phyloP scores from a whole-genome alignment of 108 stramenopile genomes.

The Fistulifera pelliculosa region DNA sequence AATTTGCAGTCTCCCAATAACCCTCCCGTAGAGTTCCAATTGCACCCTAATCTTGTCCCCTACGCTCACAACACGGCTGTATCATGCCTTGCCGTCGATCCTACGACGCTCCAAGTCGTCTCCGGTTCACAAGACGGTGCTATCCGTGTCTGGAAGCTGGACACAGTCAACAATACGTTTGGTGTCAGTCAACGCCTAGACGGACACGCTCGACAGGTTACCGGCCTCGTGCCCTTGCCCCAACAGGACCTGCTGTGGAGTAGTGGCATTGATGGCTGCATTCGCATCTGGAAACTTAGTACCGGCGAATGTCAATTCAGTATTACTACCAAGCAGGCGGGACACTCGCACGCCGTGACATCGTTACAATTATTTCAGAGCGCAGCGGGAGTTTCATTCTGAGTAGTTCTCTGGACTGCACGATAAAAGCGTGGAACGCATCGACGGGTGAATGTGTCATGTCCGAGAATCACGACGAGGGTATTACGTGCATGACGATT shows the following conservation, averaged over 20 bases:
- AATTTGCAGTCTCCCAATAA: conserved; percentile 53
- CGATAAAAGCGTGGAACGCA: conserved; percentile 79
- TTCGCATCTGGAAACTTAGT: conserved; percentile 72
- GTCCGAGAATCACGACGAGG: conserved; percentile 66
- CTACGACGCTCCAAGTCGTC: conserved; percentile 38
- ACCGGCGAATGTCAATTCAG: conserved; percentile 35
- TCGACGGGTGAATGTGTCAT: conserved; percentile 69
- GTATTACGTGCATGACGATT: conserved; percentile 65
- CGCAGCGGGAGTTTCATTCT: conserved; percentile 57
- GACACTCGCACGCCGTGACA: conserved; percentile 71
- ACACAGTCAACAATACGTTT: conserved; percentile 45
- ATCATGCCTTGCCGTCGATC: conserved; percentile 23
- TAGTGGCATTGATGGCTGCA: conserved; percentile 58
- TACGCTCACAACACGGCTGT: conserved; percentile 65
- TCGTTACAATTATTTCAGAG: conserved; percentile 35
- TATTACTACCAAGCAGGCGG: conserved; percentile 31
- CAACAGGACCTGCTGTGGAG: conserved; percentile 43
- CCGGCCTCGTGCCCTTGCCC: conserved; percentile 46
- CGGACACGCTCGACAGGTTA: conserved; percentile 73
- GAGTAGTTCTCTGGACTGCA: conserved; percentile 66
- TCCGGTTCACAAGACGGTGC: conserved; percentile 58
- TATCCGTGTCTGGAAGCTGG: conserved; percentile 66
- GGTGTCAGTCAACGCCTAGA: conserved; percentile 33
- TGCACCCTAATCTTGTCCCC: conserved; percentile 43
- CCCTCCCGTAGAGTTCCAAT: conserved; percentile 75